Evolutionary conservation across 2,329 filamentous ascomycete genomes (phyloP).

Genomic region (Phaeosphaeria sp.): DNA sequence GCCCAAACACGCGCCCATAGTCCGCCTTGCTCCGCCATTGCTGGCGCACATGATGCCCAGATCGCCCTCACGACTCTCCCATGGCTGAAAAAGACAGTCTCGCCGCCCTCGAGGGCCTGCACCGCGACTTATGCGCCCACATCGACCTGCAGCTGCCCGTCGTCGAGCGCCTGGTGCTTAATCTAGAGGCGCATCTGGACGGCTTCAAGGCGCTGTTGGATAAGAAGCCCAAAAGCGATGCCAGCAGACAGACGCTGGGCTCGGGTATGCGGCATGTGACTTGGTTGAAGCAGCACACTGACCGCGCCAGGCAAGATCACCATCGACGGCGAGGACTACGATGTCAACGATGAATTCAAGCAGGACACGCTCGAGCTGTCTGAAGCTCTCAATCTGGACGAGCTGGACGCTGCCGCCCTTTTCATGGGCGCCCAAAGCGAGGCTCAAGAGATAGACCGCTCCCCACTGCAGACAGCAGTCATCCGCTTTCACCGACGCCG

Average conservation of each 20-base stretch:
- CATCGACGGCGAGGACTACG: conserved; percentile 75
- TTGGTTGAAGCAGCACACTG: conserved; percentile 7
- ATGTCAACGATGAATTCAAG: conserved; percentile 85
- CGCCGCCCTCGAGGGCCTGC: conserved; percentile 80
- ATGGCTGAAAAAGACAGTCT: conserved; percentile 80
- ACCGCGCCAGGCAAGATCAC: conserved; percentile 71
- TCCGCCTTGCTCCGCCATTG: conserved; percentile 4
- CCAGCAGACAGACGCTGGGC: conserved; percentile 71
- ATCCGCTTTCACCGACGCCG: conserved; percentile 88
- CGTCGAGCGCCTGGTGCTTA: conserved; percentile 70
- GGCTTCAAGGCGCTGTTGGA: conserved; percentile 76
- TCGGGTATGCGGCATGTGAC: conserved; percentile 20
- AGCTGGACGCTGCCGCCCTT: conserved; percentile 79
- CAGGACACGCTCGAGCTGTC: conserved; percentile 81
- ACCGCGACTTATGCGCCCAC: conserved; percentile 81
- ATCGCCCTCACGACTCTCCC: conserved; percentile 22
- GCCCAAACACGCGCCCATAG: conserved; percentile 19
- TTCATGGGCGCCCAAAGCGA: conserved; percentile 77
- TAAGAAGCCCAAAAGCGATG: conserved; percentile 75
- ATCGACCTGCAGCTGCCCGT: conserved; percentile 73
- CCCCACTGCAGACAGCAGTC: conserved; percentile 78
- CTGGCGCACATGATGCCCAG: conserved; percentile 41
- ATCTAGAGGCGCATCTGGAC: conserved; percentile 70
- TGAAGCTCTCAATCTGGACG: conserved; percentile 89
- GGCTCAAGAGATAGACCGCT: conserved; percentile 70